Evolutionary conservation across 2,329 filamentous ascomycete species (phyloP).

Genomic region (Pseudogymnoascus sp.): DNA sequence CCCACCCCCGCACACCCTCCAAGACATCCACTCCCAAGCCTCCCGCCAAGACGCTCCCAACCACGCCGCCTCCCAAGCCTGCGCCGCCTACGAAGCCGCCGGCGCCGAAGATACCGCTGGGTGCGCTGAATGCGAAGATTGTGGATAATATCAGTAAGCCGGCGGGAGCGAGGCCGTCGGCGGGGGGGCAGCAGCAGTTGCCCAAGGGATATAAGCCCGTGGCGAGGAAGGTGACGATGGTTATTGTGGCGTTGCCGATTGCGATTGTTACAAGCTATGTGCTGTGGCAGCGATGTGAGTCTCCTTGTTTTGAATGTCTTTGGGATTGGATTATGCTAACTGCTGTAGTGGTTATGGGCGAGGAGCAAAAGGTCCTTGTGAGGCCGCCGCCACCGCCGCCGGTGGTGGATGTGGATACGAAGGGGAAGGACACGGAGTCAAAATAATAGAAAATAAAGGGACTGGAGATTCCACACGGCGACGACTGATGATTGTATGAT

Average conservation of each 20-base stretch:
- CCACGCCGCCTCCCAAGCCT: not conserved
- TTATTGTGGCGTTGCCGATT: slow-evolving; percentile 29
- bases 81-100: not conserved
- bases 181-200: slow-evolving; percentile 16
- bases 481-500: slow-evolving; percentile 1
- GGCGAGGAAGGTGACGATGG: slow-evolving; percentile 26
- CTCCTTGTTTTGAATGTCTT: not conserved
- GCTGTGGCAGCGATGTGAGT: slow-evolving; percentile 28
- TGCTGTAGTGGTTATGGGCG: slow-evolving; percentile 18
- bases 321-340: not conserved
- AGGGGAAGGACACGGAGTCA: not conserved
- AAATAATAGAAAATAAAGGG: not conserved
- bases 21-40: not conserved
- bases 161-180: slow-evolving; percentile 22
- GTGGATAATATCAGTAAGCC: slow-evolving; percentile 24
- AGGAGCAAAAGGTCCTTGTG: slow-evolving; percentile 19
- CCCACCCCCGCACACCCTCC: not conserved
- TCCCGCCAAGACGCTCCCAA: not conserved
- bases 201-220: slow-evolving; percentile 25
- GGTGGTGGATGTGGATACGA: not conserved
- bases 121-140: slow-evolving; percentile 24
- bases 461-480: not conserved
- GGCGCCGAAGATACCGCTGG: not conserved
- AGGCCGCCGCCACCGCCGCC: not conserved
- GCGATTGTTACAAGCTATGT: slow-evolving; percentile 28